These are phyloP conservation scores for Hemileccinum rubropunctum DNA, from an alignment of 768 basidiomycete species.

Conservation along the genomic window DNA sequence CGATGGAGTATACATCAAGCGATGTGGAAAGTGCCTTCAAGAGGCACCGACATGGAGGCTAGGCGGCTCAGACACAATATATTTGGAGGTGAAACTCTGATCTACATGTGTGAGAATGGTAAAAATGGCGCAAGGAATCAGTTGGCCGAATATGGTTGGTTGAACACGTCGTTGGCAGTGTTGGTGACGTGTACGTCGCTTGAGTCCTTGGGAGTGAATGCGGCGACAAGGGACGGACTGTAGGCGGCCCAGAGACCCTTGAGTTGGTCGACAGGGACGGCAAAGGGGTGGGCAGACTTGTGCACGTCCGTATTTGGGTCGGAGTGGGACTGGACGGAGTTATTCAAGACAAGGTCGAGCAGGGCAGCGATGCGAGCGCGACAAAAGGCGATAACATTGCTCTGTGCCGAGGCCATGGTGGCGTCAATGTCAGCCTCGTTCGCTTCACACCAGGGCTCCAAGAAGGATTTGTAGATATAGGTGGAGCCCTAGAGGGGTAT, in stretches of 20 bases:
- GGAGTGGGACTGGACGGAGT: constrained; percentile 27
- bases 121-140: constrained; percentile 9
- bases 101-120: constrained; percentile 10
- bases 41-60: constrained; percentile 46
- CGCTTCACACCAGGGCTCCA: constrained; percentile 57
- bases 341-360: constrained; percentile 50
- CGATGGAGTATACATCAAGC: constrained; percentile 66
- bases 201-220: constrained; percentile 17
- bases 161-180: not conserved
- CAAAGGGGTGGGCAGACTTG: constrained; percentile 3
- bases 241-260: constrained; percentile 42
- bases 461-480: constrained; percentile 57
- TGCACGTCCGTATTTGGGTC: not conserved
- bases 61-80: constrained; percentile 2
- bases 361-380: constrained; percentile 48
- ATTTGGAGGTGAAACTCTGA: constrained; percentile 4
- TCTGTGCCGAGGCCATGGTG: constrained; percentile 52
- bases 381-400: constrained; percentile 52
- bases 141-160: constrained; percentile 9
- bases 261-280: constrained; percentile 27
- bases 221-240: constrained; percentile 38
- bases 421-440: constrained; percentile 64
- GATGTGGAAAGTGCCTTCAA: constrained; percentile 83
- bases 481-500: constrained; percentile 54
- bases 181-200: constrained; percentile 10